Percentiles rank a stretch among this genome's conserved stretches.
Evolutionary conservation across 2,329 filamentous ascomycete genomes (phyloP).

Genomic region (Cladosporium sp.): DNA sequence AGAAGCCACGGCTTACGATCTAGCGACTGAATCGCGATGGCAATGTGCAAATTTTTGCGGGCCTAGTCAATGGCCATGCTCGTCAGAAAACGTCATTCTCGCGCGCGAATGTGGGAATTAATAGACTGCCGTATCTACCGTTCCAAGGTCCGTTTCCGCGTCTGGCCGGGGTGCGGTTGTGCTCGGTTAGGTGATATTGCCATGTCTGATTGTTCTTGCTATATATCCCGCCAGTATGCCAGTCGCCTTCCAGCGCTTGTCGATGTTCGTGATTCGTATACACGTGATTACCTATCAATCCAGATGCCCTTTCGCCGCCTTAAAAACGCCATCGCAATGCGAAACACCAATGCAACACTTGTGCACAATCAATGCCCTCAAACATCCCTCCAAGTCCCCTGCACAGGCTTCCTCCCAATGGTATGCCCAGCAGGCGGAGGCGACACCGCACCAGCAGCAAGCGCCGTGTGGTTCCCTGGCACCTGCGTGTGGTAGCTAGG

Average conservation of each 20-base stretch:
- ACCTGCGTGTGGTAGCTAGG: slow-evolving; percentile 19
- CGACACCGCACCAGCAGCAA: slow-evolving; percentile 13
- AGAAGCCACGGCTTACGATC: background rate
- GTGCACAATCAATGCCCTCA: slow-evolving; percentile 8
- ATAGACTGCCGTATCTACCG: no score
- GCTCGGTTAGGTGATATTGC: no score
- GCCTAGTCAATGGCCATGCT: no score
- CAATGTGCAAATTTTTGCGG: slow-evolving; percentile 1
- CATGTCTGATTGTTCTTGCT: no score
- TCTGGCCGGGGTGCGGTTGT: no score
- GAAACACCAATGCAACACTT: background rate
- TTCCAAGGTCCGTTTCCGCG: no score
- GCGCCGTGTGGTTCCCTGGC: slow-evolving; percentile 16
- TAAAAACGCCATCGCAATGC: background rate
- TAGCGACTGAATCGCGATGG: background rate
- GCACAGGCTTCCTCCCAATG: slow-evolving; percentile 28
- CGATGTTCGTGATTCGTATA: slow-evolving; percentile 6
- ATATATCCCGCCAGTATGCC: no score
- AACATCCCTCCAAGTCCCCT: slow-evolving; percentile 32
- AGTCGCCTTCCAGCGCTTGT: no score
- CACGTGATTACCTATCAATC: no score
- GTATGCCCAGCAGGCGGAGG: slow-evolving; percentile 10
- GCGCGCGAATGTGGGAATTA: no score
- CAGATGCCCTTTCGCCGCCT: no score
- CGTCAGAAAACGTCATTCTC: background rate